These are phyloP conservation scores for Tetradesmus obliquus DNA, from an alignment of 139 green algal species.

Conservation along the genomic window DNA sequence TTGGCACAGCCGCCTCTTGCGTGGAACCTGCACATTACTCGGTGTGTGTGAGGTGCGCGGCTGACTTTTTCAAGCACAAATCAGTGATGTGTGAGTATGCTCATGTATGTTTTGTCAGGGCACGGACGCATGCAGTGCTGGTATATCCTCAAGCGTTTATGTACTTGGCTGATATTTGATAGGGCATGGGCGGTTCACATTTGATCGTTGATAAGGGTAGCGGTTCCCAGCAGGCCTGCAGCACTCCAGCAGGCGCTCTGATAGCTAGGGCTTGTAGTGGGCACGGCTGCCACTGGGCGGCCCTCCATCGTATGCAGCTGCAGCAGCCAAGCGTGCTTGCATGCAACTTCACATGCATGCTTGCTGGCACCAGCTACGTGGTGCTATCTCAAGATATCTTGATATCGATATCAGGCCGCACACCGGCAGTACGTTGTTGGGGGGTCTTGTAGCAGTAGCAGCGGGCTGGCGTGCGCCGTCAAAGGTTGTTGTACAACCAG, in stretches of 20 bases:
- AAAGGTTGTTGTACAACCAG: no score
- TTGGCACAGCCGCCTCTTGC: background rate
- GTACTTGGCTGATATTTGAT: no score
- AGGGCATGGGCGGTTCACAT: background rate
- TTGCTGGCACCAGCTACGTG: background rate
- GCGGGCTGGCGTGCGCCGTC: no score
- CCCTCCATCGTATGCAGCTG: background rate
- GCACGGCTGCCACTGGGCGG: background rate
- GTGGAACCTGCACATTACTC: background rate
- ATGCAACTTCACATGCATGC: background rate
- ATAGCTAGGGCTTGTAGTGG: background rate
- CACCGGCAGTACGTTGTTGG: no score
- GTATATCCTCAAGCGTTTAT: no score
- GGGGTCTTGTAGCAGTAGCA: no score
- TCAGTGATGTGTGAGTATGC: no score
- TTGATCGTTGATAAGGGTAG: background rate
- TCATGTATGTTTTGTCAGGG: no score
- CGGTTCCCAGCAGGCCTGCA: background rate
- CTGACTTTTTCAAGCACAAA: no score
- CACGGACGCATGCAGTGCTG: no score
- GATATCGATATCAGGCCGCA: no score
- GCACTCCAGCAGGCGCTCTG: background rate
- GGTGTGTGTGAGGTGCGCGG: background rate
- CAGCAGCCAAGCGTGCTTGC: background rate
- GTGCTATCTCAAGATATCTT: no score